Percentiles rank a stretch among this genome's conserved stretches.
These are phyloP conservation scores for Carex kokanica DNA, from an alignment of 176 grass and related monocot genomes.

Conservation along the genomic window DNA sequence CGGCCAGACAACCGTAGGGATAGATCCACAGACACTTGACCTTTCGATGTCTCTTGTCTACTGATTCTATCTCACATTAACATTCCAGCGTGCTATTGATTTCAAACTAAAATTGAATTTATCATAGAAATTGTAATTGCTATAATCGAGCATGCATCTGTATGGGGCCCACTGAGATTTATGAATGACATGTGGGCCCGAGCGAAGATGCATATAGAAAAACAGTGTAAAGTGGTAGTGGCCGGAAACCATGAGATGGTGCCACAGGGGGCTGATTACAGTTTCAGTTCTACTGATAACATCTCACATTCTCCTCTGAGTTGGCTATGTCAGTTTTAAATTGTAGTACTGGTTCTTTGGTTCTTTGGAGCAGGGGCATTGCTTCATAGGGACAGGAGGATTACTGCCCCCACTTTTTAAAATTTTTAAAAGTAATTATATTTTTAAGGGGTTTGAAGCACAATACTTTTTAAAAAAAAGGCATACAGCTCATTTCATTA, in stretches of 20 bases:
- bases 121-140: neutral
- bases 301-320: neutral
- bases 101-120: neutral
- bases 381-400: no score
- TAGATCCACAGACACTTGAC: conserved; percentile 65
- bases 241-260: conserved; percentile 3
- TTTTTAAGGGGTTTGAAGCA: no score
- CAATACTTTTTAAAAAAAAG: no score
- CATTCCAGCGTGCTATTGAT: neutral
- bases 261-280: neutral
- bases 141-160: neutral
- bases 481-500: no score
- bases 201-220: neutral
- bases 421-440: no score
- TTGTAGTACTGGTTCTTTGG: neutral
- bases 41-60: conserved; percentile 49
- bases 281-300: conserved; percentile 13
- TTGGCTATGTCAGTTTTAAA: neutral
- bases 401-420: no score
- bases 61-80: conserved; percentile 72
- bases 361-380: neutral
- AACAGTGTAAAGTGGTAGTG: neutral
- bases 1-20: conserved; percentile 88
- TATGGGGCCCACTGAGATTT: neutral
- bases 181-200: conserved; percentile 16